Base-by-base conservation (phyloP, 192 early-diverging fungal genomes). In the Coemansia asiatica region DNA sequence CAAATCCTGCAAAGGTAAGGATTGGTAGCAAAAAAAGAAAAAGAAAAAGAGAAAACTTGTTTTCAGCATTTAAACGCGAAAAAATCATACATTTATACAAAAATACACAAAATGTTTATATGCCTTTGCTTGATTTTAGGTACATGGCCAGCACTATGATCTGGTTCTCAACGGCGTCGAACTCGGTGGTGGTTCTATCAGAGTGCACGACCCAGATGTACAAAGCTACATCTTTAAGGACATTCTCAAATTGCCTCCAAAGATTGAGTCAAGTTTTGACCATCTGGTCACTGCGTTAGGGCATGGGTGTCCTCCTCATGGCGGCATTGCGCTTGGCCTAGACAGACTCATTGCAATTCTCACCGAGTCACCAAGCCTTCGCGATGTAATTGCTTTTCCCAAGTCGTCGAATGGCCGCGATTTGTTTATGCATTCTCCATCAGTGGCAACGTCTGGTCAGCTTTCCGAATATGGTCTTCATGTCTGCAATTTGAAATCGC, bases 381-480 rank as follows among this genome's bases (percentile, higher is more conserved):
- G 93, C 15, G 92, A 96, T 53, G 95, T 96, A 21, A 95, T 96
- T 69, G 95, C 95, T 7, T 96, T 96, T 68, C 95, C 95, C 9
- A 96, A 96, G 62, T 81, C 91, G 4, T 78, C 87, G 12, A 86
- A 85, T 33, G 94, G 93, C 25, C 87, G 87, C 18, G 94, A 96
- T 73, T 73, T 94, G 53, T 89, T 92, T 40, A 91, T 94, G 35
- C 83, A 84, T 10, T 89, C 90, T 50, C 94, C 94, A 6, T 85
- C 89, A 2, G 36, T 46, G 29, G 82, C 93, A 1, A 82, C 85
- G 6, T 68, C 78, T 9, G 74, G 70, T 28, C 85, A 88, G 64
- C 68, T 96, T 22, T 75, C 77, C 1, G 88, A 90, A 56, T 95
- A 95, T 74, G 86, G 85, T 25, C 68, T 91, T 26, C 40, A 57